Base-by-base conservation (phyloP, 257 asterid genomes). In the Linaria vulgaris region DNA sequence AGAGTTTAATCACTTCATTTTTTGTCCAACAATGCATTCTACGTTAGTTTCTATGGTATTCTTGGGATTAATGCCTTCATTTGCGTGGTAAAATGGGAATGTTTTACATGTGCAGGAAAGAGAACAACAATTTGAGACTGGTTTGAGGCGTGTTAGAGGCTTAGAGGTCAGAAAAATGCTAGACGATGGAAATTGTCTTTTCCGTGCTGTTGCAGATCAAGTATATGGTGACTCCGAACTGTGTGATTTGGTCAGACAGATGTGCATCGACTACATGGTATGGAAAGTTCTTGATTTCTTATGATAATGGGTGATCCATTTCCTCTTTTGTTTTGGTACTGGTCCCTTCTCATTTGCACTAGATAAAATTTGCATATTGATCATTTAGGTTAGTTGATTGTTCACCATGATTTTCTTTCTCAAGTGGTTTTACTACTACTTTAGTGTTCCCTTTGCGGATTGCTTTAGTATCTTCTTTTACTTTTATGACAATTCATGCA, bases 231-330 rank as follows among this genome's bases (percentile, higher is more conserved):
- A 94, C 74, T 87, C 97, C 63, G 96, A 90, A 64, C 61, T 63
- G 56, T 88, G 80, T 77, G 96, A 86, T 81, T 73, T 82, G 94
- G 95, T 80, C 72, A 88, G 99, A 81, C 99, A 94, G 88, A 81
- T 94, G 96, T 94, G 96, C 90, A 88, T 94, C 50, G 99, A 94
- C 73, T 94, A 94, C 80, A 88, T 94, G 99, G 99, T 94, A 94
- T 19, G 78, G 17, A 37, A 24, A 30, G 21, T 52, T 76, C 37
- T 66, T 46, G 9, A 49, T 12, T 48, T 44, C 54, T 48, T 59
- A 41, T 63, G 66, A 23, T 61, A 37, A 43, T 24, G 19, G 50
- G 15, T 22, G 27, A 19, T 16, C 48, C 16, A 13, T 20, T 16
- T 45, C 50, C 66, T 15, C 17, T 57, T 25, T 60, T 45, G 62